Percentiles rank a stretch among this genome's conserved stretches.
These are phyloP conservation scores for Lasiosphaeriaceae sp. DNA, from an alignment of 495 filamentous ascomycete species.

Conservation along the genomic window DNA sequence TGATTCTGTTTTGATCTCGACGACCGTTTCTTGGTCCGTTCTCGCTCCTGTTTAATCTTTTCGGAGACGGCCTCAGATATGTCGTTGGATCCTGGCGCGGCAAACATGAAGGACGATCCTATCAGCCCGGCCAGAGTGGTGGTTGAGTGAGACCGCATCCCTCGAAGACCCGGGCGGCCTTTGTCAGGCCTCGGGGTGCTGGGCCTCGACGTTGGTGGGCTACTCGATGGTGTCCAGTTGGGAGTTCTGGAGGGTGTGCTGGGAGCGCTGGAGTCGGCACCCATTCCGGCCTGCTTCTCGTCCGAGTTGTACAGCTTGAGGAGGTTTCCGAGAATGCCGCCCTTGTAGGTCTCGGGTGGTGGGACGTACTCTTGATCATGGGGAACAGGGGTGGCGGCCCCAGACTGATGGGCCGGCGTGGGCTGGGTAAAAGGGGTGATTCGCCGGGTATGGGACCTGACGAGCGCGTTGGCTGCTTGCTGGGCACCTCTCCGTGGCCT, in stretches of 20 bases:
- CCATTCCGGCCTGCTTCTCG: constrained; percentile 8
- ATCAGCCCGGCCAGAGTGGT: constrained; percentile 53
- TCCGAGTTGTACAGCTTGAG: constrained; percentile 66
- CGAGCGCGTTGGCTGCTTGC: constrained; percentile 21
- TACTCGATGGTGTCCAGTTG: constrained; percentile 27
- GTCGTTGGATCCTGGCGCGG: constrained; percentile 26
- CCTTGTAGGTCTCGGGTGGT: constrained; percentile 64
- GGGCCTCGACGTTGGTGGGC: constrained; percentile 42
- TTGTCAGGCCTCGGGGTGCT: constrained; percentile 49
- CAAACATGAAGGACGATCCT: constrained; percentile 50
- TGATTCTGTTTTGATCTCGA: constrained; percentile 33
- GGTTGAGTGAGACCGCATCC: constrained; percentile 31
- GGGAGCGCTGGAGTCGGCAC: constrained; percentile 20
- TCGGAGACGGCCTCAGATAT: constrained; percentile 30
- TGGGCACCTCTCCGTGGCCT: constrained; percentile 16
- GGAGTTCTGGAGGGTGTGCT: constrained; percentile 25
- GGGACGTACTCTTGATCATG: constrained; percentile 61
- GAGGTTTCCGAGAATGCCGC: constrained; percentile 72
- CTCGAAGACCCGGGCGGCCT: constrained; percentile 60
- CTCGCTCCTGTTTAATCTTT: constrained; percentile 31
- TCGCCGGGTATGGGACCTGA: constrained; percentile 21
- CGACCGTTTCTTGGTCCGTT: constrained; percentile 36
- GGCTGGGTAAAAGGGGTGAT: constrained; percentile 16
- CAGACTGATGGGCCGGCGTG: constrained; percentile 10
- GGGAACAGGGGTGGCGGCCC: constrained; percentile 31